A percentile compares a stretch with the other conserved stretches of the same genome.
Evolutionary conservation across 768 basidiomycete genomes (phyloP).

Genomic region (Amanita molliuscula): DNA sequence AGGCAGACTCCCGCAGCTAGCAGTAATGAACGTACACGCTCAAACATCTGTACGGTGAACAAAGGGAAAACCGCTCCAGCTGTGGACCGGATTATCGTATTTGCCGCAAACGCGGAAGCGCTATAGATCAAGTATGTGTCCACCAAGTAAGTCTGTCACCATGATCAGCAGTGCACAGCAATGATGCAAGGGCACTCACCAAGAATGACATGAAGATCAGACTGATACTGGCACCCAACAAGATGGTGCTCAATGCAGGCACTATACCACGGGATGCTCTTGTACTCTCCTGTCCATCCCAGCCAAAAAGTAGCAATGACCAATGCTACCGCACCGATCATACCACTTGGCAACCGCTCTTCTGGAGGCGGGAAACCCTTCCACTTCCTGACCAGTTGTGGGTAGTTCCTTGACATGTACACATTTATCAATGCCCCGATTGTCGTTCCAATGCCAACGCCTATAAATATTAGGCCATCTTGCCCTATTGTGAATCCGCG

Average conservation of each 20-base stretch:
- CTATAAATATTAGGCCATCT: slow-evolving; percentile 44
- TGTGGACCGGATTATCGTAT: slow-evolving; percentile 47
- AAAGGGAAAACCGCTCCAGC: slow-evolving; percentile 54
- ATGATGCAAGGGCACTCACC: slow-evolving; percentile 15
- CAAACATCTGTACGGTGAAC: slow-evolving; percentile 59
- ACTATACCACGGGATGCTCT: slow-evolving; percentile 49
- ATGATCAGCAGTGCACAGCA: no score
- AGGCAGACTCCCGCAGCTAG: background rate
- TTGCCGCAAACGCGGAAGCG: slow-evolving; percentile 55
- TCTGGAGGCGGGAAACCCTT: slow-evolving; percentile 54
- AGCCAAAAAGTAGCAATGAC: slow-evolving; percentile 59
- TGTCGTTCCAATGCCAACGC: slow-evolving; percentile 39
- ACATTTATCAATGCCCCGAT: slow-evolving; percentile 31
- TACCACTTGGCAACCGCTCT: slow-evolving; percentile 40
- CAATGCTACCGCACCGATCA: slow-evolving; percentile 46
- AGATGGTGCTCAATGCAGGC: slow-evolving; percentile 38
- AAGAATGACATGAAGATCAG: slow-evolving; percentile 52
- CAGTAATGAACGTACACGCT: slow-evolving; percentile 24
- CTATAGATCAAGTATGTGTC: slow-evolving; percentile 51
- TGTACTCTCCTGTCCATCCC: slow-evolving; percentile 48
- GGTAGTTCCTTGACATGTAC: slow-evolving; percentile 27
- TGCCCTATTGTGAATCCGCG: slow-evolving; percentile 29
- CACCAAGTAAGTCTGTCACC: slow-evolving; percentile 40
- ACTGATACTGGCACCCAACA: slow-evolving; percentile 37
- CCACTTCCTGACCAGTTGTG: slow-evolving; percentile 32